phyloP scores from a whole-genome alignment of 495 filamentous ascomycete genomes.

The Aspergillus indologenus region DNA sequence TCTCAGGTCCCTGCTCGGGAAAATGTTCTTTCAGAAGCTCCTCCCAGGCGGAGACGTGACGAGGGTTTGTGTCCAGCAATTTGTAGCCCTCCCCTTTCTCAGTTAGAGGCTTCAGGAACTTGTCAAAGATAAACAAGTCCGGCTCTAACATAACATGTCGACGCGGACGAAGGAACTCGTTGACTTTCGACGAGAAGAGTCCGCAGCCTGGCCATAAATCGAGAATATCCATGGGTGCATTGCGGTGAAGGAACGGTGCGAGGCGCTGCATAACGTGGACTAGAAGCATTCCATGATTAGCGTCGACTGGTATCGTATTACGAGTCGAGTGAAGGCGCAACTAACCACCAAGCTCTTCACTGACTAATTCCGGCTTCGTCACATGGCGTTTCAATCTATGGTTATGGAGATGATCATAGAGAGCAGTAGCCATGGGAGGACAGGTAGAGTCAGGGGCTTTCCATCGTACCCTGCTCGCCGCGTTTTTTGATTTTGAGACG shows the following conservation, averaged over 20 bases:
- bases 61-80: conserved; percentile 45
- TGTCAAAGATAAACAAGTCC: conserved; percentile 46
- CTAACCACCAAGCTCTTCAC: conserved; percentile 60
- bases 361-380: conserved; percentile 46
- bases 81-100: conserved; percentile 52
- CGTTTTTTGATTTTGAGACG: no score
- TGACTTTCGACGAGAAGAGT: conserved; percentile 70
- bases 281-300: conserved; percentile 18
- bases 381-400: neutral
- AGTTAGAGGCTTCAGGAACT: conserved; percentile 61
- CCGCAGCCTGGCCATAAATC: conserved; percentile 80
- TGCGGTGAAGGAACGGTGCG: conserved; percentile 56
- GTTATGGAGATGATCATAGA: no score
- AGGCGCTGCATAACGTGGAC: conserved; percentile 52
- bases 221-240: conserved; percentile 72
- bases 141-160: conserved; percentile 79
- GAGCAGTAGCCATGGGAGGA: no score
- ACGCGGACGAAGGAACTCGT: conserved; percentile 69
- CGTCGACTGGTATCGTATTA: neutral
- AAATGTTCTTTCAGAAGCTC: conserved; percentile 41
- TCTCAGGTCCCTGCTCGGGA: conserved; percentile 29
- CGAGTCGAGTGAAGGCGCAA: conserved; percentile 1
- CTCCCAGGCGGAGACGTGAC: conserved; percentile 48
- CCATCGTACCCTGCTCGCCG: conserved; percentile 6
- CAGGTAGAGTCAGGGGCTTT: conserved; percentile 9